Evolutionary conservation across 2,329 filamentous ascomycete species (phyloP).

Genomic region (Ascosphaera acerosa): DNA sequence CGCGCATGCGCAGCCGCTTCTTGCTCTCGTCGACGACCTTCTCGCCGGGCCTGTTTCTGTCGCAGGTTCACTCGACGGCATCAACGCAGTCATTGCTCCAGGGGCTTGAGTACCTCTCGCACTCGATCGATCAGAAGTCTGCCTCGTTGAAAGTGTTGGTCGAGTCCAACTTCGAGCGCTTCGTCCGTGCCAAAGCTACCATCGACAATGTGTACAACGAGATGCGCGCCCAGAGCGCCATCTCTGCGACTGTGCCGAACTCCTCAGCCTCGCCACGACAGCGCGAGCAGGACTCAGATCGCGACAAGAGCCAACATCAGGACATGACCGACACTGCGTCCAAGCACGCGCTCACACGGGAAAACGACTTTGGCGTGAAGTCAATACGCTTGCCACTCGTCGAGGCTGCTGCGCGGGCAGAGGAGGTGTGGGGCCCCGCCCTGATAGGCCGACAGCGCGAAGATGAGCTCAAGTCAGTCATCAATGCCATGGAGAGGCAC

Average conservation of each 20-base stretch:
- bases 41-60: conserved; percentile 73
- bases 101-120: conserved; percentile 64
- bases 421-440: conserved; percentile 93
- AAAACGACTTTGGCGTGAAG: conserved; percentile 70
- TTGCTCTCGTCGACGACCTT: conserved; percentile 89
- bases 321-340: not conserved
- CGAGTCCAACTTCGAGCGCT: conserved; percentile 94
- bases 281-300: conserved; percentile 22
- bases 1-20: conserved; percentile 64
- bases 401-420: conserved; percentile 78
- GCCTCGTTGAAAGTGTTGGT: conserved; percentile 89
- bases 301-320: conserved; percentile 42
- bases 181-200: conserved; percentile 88
- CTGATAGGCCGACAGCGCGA: conserved; percentile 79
- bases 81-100: conserved; percentile 57
- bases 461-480: conserved; percentile 54
- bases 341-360: conserved; percentile 45
- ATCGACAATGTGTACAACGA: conserved; percentile 98
- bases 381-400: conserved; percentile 73
- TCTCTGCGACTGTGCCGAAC: conserved; percentile 18
- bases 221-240: conserved; percentile 53
- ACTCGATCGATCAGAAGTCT: conserved; percentile 92
- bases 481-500: conserved; percentile 51
- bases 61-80: conserved; percentile 67
- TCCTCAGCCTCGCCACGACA: conserved; percentile 5